These are phyloP conservation scores for Podospora tetraspora DNA, from an alignment of 495 filamentous ascomycete genomes.

Conservation along the genomic window DNA sequence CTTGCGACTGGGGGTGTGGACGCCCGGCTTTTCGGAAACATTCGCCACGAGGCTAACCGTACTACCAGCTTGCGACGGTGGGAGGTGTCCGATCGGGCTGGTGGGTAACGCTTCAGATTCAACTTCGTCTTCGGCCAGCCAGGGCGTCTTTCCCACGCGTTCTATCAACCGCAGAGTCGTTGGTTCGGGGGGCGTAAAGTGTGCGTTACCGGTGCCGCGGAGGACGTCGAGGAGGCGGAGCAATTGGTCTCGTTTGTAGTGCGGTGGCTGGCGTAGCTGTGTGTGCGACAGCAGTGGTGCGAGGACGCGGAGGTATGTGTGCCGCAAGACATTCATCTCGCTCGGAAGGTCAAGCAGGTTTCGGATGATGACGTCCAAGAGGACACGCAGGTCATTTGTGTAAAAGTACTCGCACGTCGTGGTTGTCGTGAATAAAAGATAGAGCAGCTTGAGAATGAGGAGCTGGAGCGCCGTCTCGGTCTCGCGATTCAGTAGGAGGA, in stretches of 20 bases:
- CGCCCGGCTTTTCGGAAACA: conserved; percentile 77
- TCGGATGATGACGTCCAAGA: conserved; percentile 92
- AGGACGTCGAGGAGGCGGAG: conserved; percentile 67
- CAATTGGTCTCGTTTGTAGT: conserved; percentile 91
- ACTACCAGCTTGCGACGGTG: conserved; percentile 43
- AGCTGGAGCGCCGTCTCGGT: conserved; percentile 89
- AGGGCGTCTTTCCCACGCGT: conserved; percentile 76
- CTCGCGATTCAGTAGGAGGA: conserved; percentile 91
- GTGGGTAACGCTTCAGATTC: conserved; percentile 36
- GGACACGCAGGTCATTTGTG: conserved; percentile 89
- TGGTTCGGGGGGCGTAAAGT: conserved; percentile 87
- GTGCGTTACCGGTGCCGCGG: conserved; percentile 53
- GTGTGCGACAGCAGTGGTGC: conserved; percentile 88
- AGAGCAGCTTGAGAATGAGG: conserved; percentile 89
- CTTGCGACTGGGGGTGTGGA: conserved; percentile 72
- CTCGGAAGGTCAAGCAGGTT: conserved; percentile 90
- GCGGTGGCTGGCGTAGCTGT: conserved; percentile 73
- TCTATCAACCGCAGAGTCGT: conserved; percentile 80
- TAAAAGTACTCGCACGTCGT: conserved; percentile 97
- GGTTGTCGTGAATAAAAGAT: conserved; percentile 86
- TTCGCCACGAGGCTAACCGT: conserved; percentile 67
- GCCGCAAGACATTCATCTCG: conserved; percentile 71
- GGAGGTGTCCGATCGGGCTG: conserved; percentile 48
- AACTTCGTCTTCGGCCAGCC: conserved; percentile 57
- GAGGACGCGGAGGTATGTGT: conserved; percentile 96